Base-by-base conservation (phyloP, 805 yeast genomes). In the Wickerhamomyces strasburgensis region DNA sequence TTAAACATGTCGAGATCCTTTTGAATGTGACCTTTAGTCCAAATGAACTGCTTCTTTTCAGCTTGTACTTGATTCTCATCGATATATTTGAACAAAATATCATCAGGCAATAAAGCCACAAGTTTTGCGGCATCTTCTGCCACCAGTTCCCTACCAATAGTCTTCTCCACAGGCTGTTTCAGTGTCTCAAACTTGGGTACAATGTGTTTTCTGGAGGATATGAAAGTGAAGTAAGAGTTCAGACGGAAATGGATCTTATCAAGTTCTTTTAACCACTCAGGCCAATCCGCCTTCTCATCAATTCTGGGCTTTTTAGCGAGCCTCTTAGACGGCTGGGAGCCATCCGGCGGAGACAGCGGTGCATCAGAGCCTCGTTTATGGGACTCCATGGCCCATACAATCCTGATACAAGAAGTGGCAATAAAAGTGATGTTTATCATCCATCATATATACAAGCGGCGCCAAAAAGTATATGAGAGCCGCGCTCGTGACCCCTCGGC, bases 81-180 rank as follows among this genome's bases (percentile, higher is more conserved):
- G 30, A 83, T 78, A 55, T 84, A 89, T 34, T 78, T 84, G 50
- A 80, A 79, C 2, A 77, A 62, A 10, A 84, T 73, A 33, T 84
- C 90, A 19, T 72, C 64, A 0, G 95, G 95, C 2, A 84, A 56
- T 6, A 88, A 51, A 7, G 64, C 70, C 31, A 68, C 73, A 23
- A 89, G 68, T 39, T 70, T 67, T 2, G 94, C 84, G 25, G 83
- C 68, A 55, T 86, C 95, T 8, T 66, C 58, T 9, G 60, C 52
- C 1, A 67, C 62, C 13, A 76, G 49, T 6, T 59, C 59, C 17
- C 78, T 51, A n/a, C 62, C 61, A 4, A 78, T 56, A 3, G 70
- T 67, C 31, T 64, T 66, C 38, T 74, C 75, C 7, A 75, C 73
- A 1, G 83, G 73, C 13, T 66, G 63, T 38, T 65, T 72, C 17